phyloP scores from a whole-genome alignment of 2,329 filamentous ascomycete species.

The Aspergillus carbonarius region DNA sequence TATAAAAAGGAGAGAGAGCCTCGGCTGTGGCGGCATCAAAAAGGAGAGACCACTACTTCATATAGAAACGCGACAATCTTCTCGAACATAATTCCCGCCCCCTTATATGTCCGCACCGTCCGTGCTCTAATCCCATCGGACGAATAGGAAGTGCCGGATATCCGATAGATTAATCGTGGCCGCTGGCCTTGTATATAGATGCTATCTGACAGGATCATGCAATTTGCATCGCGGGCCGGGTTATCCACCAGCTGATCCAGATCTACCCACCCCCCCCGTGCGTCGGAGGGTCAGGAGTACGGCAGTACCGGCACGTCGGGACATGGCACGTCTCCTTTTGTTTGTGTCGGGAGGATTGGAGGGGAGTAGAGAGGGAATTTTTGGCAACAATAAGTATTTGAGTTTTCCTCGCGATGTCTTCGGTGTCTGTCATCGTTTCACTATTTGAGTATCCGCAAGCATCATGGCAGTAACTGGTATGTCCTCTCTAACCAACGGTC shows the following conservation, averaged over 20 bases:
- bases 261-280: neutral
- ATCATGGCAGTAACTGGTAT: neutral
- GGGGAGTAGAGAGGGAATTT: no score
- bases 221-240: neutral
- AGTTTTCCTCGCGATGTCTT: neutral
- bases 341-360: no score
- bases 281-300: neutral
- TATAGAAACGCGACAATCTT: no score
- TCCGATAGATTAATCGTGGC: no score
- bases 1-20: neutral
- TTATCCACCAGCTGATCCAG: neutral
- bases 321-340: neutral
- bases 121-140: no score
- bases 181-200: no score
- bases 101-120: no score
- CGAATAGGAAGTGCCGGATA: no score
- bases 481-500: neutral
- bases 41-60: no score
- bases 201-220: neutral
- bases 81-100: no score
- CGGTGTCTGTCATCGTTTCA: neutral
- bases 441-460: neutral
- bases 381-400: neutral
- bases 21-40: no score
- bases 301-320: neutral